Evolutionary conservation across 2,329 filamentous ascomycete genomes (phyloP).

Genomic region (Epichloe elymi): DNA sequence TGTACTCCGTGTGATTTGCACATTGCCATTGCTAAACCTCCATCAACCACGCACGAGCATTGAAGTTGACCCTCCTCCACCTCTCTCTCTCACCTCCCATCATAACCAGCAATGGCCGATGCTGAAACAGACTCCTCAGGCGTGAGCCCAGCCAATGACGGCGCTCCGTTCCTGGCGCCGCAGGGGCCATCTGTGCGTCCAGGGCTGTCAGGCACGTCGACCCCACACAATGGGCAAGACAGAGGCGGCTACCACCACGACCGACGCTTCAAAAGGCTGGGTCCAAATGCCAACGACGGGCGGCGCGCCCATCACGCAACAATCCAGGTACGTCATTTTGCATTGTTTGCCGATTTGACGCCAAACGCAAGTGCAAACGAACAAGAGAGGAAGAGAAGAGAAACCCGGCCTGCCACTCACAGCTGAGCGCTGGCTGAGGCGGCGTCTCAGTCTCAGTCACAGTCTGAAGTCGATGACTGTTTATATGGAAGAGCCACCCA

Average conservation of each 20-base stretch:
- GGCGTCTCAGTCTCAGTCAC: neutral
- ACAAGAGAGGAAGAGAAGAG: too few relatives aligned
- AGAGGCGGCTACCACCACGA: slow-evolving; percentile 1
- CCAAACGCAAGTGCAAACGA: neutral
- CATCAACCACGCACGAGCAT: too few relatives aligned
- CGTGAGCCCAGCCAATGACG: slow-evolving; percentile 4
- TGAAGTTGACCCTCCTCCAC: neutral
- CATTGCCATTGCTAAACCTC: neutral
- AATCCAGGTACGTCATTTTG: slow-evolving; percentile 2
- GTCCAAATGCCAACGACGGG: slow-evolving; percentile 1
- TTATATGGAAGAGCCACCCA: slow-evolving; percentile 1
- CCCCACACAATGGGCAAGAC: neutral
- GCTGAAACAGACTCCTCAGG: slow-evolving; percentile 2
- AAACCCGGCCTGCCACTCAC: too few relatives aligned
- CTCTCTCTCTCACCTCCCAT: neutral
- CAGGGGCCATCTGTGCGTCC: neutral
- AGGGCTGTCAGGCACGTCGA: neutral
- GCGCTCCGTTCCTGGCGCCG: slow-evolving; percentile 1
- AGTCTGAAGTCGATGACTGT: neutral
- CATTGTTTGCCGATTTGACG: neutral
- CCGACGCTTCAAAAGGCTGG: neutral
- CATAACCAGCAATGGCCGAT: neutral
- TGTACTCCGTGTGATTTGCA: neutral
- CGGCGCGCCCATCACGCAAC: neutral
- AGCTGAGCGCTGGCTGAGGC: neutral